phyloP scores from a whole-genome alignment of 176 grass and related monocot species.

The Avena eriantha region DNA sequence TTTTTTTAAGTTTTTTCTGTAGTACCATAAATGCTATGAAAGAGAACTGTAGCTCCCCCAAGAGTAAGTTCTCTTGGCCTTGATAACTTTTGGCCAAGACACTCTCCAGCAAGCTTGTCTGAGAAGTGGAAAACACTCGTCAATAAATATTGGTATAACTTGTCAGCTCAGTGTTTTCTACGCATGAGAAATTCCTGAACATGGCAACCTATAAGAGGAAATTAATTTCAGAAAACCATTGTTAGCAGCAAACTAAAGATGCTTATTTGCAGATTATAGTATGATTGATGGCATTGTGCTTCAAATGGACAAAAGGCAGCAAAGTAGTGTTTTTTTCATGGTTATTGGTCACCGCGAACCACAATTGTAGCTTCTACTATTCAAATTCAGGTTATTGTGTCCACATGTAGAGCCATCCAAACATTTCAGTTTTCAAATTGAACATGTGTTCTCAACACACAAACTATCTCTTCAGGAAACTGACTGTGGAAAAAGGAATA shows the following conservation, averaged over 20 bases:
- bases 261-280: slow-evolving; percentile 21
- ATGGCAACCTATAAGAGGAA: no score
- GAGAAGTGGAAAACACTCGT: slow-evolving; percentile 41
- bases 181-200: no score
- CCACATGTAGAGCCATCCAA: neutral
- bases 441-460: neutral
- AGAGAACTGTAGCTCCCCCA: slow-evolving; percentile 85
- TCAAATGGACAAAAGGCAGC: neutral
- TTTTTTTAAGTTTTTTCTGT: neutral
- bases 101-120: slow-evolving; percentile 29
- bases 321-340: neutral
- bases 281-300: neutral
- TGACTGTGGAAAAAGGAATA: slow-evolving; percentile 18
- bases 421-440: neutral
- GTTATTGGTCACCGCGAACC: neutral
- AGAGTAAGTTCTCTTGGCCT: slow-evolving; percentile 72
- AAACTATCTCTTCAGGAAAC: neutral
- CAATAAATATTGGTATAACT: neutral
- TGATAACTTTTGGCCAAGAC: slow-evolving; percentile 67
- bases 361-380: neutral
- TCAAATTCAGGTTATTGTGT: neutral
- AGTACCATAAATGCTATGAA: slow-evolving; percentile 48
- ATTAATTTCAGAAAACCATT: neutral
- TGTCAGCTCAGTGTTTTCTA: neutral
- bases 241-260: neutral